Conservation (phyloP, 2,329 filamentous ascomycete species). For the Nemania serpens region DNA sequence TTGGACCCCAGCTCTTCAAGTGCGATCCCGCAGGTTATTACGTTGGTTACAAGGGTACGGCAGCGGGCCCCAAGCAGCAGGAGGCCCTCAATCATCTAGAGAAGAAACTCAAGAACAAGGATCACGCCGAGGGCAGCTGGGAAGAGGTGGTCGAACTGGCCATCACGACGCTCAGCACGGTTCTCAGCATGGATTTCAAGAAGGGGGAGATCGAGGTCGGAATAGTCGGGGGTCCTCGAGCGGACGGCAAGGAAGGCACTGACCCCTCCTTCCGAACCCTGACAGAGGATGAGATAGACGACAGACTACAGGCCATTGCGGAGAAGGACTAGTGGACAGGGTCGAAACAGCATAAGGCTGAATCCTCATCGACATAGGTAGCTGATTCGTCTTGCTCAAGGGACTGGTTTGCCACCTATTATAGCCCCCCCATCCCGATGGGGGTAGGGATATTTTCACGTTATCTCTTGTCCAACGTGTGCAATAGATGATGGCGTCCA, state of each 20-base stretch:
- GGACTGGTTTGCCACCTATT: constrained; percentile 20
- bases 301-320: constrained; percentile 94
- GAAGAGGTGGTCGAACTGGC: constrained; percentile 97
- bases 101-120: constrained; percentile 99
- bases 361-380: constrained; percentile 22
- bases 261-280: constrained; percentile 81
- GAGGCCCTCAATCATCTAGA: constrained; percentile 98
- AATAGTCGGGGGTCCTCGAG: constrained; percentile 86
- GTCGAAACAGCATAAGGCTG: constrained; percentile 36
- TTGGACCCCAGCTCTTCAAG: constrained; percentile 95
- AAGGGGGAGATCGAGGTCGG: constrained; percentile 98
- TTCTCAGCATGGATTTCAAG: constrained; percentile 99
- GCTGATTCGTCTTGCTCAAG: constrained; percentile 26
- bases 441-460: constrained; percentile 28
- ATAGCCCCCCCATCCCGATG: constrained; percentile 18
- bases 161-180: constrained; percentile 92
- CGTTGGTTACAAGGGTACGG: constrained; percentile 97
- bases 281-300: constrained; percentile 97
- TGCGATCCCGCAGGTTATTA: constrained; percentile 98
- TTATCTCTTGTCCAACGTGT: constrained; percentile 26
- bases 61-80: constrained; percentile 96
- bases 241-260: constrained; percentile 82
- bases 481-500: constrained; percentile 33
- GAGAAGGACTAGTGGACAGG: constrained; percentile 82
- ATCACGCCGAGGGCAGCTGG: constrained; percentile 88